Evolutionary conservation across 257 asterid genomes (phyloP).

Genomic region (Coffea eugenioides): DNA sequence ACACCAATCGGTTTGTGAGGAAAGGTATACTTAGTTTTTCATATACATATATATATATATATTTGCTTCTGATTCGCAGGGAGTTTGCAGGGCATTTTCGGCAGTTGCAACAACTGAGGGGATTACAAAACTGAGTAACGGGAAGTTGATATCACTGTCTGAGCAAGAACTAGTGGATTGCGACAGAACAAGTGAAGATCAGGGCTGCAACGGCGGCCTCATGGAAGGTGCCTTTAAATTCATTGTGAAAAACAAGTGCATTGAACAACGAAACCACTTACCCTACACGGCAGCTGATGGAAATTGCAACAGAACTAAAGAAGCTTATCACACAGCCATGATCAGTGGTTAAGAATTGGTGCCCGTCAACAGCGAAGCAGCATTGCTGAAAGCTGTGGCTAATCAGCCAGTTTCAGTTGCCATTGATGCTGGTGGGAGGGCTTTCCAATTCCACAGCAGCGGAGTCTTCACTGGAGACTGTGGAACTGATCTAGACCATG

Average conservation of each 20-base stretch:
- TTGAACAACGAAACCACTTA: slow-evolving; percentile 18
- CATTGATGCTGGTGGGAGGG: slow-evolving; percentile 23
- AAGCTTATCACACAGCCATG: slow-evolving; percentile 19
- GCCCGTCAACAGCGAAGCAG: slow-evolving; percentile 15
- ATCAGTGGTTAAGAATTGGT: slow-evolving; percentile 19
- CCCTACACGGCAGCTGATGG: slow-evolving; percentile 29
- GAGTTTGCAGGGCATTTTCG: too few relatives aligned
- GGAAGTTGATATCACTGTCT: too few relatives aligned
- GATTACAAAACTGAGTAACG: too few relatives aligned
- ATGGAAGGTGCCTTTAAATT: background rate
- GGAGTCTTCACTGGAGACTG: slow-evolving; percentile 23
- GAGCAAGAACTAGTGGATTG: too few relatives aligned
- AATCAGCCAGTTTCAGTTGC: slow-evolving; percentile 20
- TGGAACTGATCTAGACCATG: slow-evolving; percentile 27
- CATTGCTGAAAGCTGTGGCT: slow-evolving; percentile 21
- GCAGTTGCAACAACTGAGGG: too few relatives aligned
- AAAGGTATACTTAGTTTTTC: too few relatives aligned
- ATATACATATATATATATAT: too few relatives aligned
- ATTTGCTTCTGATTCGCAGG: too few relatives aligned
- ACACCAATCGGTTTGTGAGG: too few relatives aligned
- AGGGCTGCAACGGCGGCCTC: too few relatives aligned
- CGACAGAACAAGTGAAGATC: too few relatives aligned
- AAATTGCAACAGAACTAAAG: slow-evolving; percentile 23
- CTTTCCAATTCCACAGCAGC: slow-evolving; percentile 16
- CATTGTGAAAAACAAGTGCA: background rate